Percentiles rank a stretch among this genome's conserved stretches.
Evolutionary conservation across 208 protist genomes (phyloP).

Genomic region (Acanthamoeba lugdunensis): DNA sequence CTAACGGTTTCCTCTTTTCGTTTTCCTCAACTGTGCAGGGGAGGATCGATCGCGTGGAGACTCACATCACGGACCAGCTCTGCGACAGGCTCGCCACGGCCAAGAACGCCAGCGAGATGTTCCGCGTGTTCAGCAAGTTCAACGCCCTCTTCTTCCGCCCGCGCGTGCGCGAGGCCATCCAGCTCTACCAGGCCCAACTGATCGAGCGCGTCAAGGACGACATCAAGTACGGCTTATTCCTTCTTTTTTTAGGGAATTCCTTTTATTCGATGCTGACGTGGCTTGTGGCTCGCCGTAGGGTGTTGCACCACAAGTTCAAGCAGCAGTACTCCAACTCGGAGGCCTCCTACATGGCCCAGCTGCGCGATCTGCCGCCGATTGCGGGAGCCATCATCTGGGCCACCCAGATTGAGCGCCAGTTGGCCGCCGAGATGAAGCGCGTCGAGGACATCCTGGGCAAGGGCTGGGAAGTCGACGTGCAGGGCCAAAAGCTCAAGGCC

Average conservation of each 20-base stretch:
- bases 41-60: conserved; percentile 87
- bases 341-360: conserved; percentile 84
- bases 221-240: conserved; percentile 79
- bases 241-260: background rate
- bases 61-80: conserved; percentile 85
- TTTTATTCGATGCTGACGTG: too few relatives aligned
- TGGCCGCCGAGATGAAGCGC: conserved; percentile 87
- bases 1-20: too few relatives aligned
- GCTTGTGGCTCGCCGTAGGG: background rate
- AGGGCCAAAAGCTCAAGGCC: conserved; percentile 87
- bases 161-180: conserved; percentile 86
- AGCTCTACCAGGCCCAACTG: conserved; percentile 88
- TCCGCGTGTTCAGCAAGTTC: conserved; percentile 90
- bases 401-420: conserved; percentile 88
- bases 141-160: conserved; percentile 89
- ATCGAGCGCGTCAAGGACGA: conserved; percentile 89
- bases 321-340: conserved; percentile 85
- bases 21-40: background rate
- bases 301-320: conserved; percentile 89
- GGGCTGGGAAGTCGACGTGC: conserved; percentile 87
- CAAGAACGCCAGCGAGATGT: conserved; percentile 91
- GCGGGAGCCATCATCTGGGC: conserved; percentile 90
- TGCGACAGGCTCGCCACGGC: conserved; percentile 87
- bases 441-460: conserved; percentile 89
- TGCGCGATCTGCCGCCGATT: conserved; percentile 88